Base-by-base conservation (phyloP, 192 early-diverging fungal species). In the Podila horticola region DNA sequence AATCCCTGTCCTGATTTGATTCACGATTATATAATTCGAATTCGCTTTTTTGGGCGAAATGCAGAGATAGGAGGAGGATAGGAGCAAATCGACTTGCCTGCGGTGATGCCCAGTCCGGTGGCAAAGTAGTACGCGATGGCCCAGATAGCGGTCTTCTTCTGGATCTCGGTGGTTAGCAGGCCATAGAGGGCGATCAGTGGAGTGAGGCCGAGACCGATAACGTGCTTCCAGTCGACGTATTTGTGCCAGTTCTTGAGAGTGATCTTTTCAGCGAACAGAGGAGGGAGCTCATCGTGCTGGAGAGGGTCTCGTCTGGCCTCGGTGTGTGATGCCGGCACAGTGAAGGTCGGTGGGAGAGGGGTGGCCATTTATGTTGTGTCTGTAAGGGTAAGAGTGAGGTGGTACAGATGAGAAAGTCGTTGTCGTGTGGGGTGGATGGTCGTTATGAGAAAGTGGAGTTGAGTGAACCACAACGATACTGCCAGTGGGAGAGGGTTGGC, bases 21-120 rank as follows among this genome's bases (percentile, higher is more conserved):
- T 45, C 41, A 45, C 13, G 41, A 45, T 45, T 45, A 45, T 29
- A 9, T 50, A 28, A n/a, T 49, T 24, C 62, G 22, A 34, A 15
- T 51, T 57, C 48, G 8, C 22, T 57, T 31, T 34, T 28, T 48
- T 52, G 20, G 22, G 26, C 68, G 36, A 49, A 69, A 48, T 34
- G 17, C 19, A 29, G 28, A 36, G 52, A 41, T 57, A 11, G 30
- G 50, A 52, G 20, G 33, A 17, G 38, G 38, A 61, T 41, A 24
- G 29, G n/a, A 19, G 29, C 24, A 41, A 36, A 7, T 60, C 33
- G 34, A 69, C 86, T 69, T 84, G 90, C 91, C 95, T 65, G 94
- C 94, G n/a, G 94, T 96, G 68, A 96, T 93, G 45, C 97, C 96
- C 36, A 97, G 82, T 0, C 94, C 96, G 15, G 95, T 96, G 52